Conservation (phyloP, 2,329 filamentous ascomycete species). For the Penicillium digitatum region DNA sequence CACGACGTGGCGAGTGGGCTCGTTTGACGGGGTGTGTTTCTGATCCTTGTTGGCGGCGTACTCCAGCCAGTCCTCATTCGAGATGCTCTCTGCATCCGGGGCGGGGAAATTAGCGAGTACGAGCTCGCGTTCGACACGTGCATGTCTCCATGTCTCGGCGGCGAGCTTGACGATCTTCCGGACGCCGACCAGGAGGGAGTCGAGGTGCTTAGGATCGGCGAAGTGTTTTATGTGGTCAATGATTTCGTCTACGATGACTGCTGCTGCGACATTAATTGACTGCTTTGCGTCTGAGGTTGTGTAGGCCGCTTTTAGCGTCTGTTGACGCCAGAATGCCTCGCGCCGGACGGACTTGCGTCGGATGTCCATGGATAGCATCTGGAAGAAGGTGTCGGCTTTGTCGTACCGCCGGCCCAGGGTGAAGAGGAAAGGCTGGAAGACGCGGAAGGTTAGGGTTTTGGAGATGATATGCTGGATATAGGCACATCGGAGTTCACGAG, state of each 20-base stretch:
- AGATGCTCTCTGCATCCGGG: conserved; percentile 32
- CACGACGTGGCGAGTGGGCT: conserved; percentile 42
- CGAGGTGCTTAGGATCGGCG: conserved; percentile 49
- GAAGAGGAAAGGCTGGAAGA: conserved; percentile 58
- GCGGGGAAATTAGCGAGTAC: conserved; percentile 51
- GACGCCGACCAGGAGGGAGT: conserved; percentile 50
- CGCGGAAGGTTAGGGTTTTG: conserved; percentile 53
- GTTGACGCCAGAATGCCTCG: conserved; percentile 57
- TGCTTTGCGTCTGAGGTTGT: conserved; percentile 55
- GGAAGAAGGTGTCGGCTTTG: conserved; percentile 54
- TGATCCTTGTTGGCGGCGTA: conserved; percentile 27
- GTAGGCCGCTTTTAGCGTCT: conserved; percentile 56
- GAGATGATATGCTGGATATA: conserved; percentile 56
- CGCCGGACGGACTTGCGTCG: conserved; percentile 54
- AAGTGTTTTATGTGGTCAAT: conserved; percentile 53
- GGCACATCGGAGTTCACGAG: conserved; percentile 51
- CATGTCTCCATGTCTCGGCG: conserved; percentile 57
- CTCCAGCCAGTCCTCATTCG: conserved; percentile 39
- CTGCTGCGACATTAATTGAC: conserved; percentile 53
- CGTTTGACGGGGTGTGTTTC: conserved; percentile 11
- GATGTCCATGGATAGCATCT: conserved; percentile 54
- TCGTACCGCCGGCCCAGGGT: conserved; percentile 53
- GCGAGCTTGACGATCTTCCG: conserved; percentile 56
- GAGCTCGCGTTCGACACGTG: conserved; percentile 54
- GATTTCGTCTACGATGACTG: conserved; percentile 56